Base-by-base conservation (phyloP, 2,329 filamentous ascomycete genomes). In the Claviceps digitariae region DNA sequence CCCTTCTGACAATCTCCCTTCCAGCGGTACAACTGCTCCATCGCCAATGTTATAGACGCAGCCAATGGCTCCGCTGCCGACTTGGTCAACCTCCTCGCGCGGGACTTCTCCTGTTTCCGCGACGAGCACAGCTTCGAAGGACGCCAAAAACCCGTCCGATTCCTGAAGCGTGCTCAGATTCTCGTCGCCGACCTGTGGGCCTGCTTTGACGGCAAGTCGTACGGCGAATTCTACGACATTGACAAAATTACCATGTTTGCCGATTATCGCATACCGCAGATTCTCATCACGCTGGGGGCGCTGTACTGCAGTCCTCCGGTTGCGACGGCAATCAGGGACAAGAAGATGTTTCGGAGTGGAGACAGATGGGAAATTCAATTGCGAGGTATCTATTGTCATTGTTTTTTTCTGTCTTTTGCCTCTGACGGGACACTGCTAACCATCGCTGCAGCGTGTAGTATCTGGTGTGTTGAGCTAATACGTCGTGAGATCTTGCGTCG, bases 181-280 rank as follows among this genome's bases (percentile, higher is more conserved):
- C 78, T 97, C 21, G 90, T 95, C 2, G 94, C 94, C 23, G 93
- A 98, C 67, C 67, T 97, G 1, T 98, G 94, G 94, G 94, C 93
- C 5, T 94, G 90, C 57, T 97, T 97, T 66, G 81, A 91, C 52
- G 90, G 89, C 47, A 75, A 84, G 59, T 76, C 79, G 27, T 90
- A 84, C 62, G 94, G 93, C 34, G 74, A 78, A 29, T 98, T 98
- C 67, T 66, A 81, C 54, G 93, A 98, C 65, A 95, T 98, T 61
- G 86, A 93, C 70, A 89, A 90, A 66, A 86, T 98, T 62, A 98
- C 93, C 56, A 97, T 97, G 84, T 98, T 98, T 73, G 90, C 93
- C 64, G 93, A 98, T 72, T 98, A 98, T 66, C 86, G 93, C 45
- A 85, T 98, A 52, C 94, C 94, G 15, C 93, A 98, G 70, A 93